These are phyloP conservation scores for Ilex aquifolium DNA, from an alignment of 257 asterid genomes.

Conservation along the genomic window DNA sequence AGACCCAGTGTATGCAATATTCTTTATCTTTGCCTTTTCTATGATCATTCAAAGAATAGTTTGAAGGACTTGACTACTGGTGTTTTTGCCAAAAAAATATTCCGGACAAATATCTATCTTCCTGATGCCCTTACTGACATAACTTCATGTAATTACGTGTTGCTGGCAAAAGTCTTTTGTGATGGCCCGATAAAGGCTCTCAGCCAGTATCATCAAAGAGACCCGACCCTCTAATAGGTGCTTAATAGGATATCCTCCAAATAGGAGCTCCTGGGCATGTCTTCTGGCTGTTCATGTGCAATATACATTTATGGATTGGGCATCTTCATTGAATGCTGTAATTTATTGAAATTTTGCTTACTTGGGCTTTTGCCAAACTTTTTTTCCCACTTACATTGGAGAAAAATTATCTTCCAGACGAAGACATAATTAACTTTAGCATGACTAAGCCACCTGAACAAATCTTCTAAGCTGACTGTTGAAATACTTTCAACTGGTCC, in stretches of 20 bases:
- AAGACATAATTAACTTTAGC: not conserved
- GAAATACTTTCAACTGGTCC: too few relatives aligned
- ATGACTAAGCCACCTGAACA: not conserved
- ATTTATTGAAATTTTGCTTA: too few relatives aligned
- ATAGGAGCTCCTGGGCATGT: too few relatives aligned
- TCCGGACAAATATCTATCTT: too few relatives aligned
- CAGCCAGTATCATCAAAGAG: not conserved
- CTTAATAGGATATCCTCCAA: too few relatives aligned
- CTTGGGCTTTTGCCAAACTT: too few relatives aligned
- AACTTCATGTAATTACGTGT: not conserved
- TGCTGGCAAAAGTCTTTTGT: not conserved
- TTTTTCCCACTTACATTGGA: too few relatives aligned
- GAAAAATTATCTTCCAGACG: not conserved
- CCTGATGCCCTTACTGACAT: not conserved
- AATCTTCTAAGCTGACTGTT: not conserved
- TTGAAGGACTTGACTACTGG: not conserved
- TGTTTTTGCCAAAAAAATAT: too few relatives aligned
- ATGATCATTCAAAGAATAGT: not conserved
- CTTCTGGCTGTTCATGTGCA: too few relatives aligned
- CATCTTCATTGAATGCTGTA: too few relatives aligned
- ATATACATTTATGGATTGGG: too few relatives aligned
- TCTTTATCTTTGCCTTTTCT: conserved; percentile 1
- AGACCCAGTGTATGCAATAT: conserved; percentile 77
- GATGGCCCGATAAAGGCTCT: not conserved
- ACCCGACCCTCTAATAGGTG: too few relatives aligned